A percentile compares a stretch with the other conserved stretches of the same genome.
Conservation (phyloP, 1,284 basidiomycete species). For the Papiliotrema laurentii region DNA sequence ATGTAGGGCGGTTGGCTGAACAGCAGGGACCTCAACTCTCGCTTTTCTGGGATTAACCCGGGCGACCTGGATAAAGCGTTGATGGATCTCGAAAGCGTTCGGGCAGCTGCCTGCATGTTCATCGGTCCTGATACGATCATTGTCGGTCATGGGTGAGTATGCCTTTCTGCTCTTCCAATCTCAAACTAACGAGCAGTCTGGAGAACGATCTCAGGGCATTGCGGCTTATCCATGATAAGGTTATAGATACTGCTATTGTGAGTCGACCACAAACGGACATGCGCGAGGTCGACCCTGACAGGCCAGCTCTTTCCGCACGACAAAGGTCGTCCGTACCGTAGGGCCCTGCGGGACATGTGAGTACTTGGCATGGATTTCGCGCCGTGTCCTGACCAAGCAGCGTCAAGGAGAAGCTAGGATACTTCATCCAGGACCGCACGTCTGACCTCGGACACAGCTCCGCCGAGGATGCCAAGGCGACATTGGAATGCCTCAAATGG, state of each 20-base stretch:
- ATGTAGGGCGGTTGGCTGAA: neutral
- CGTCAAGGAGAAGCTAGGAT: constrained; percentile 68
- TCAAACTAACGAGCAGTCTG: constrained; percentile 47
- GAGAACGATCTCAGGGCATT: constrained; percentile 88
- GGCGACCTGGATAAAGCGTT: constrained; percentile 59
- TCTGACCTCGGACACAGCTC: constrained; percentile 74
- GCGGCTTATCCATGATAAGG: constrained; percentile 71
- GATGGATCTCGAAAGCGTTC: constrained; percentile 62
- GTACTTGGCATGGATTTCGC: constrained; percentile 30
- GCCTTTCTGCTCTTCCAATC: neutral
- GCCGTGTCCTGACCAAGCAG: constrained; percentile 46
- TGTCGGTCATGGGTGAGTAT: constrained; percentile 59
- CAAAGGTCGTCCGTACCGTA: constrained; percentile 69
- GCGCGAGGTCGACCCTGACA: neutral
- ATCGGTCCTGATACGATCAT: constrained; percentile 74
- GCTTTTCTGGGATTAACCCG: constrained; percentile 74
- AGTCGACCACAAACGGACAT: constrained; percentile 6
- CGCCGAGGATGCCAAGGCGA: constrained; percentile 74
- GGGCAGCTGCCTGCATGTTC: constrained; percentile 61
- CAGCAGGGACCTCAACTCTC: constrained; percentile 74
- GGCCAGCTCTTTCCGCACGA: constrained; percentile 69
- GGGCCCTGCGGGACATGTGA: constrained; percentile 73
- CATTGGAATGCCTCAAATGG: constrained; percentile 69
- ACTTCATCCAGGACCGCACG: constrained; percentile 69
- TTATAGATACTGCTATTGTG: constrained; percentile 72